Base-by-base conservation (phyloP, 2,329 filamentous ascomycete species). In the Penicillium sclerotiorum region DNA sequence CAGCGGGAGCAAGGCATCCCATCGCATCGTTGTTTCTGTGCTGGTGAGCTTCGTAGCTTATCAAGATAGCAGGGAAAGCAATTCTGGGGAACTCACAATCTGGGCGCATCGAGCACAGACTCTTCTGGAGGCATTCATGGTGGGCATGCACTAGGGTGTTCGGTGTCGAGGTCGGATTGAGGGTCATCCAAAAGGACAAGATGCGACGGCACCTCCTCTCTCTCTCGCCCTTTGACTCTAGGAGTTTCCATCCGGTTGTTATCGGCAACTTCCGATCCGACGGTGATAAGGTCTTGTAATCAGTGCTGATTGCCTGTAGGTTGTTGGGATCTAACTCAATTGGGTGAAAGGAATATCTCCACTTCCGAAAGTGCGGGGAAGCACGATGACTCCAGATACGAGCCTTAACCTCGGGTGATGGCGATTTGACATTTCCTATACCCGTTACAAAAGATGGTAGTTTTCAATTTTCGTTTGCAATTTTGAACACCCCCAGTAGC, bases 21-120 rank as follows among this genome's bases (percentile, higher is more conserved):
- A 28, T 65, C 62, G 47, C 63, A 66, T 46, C 60, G 56, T 57
- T 66, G 63, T 57, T 66, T 66, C 60, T 61, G 20, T n/a, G 36
- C 48, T 25, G 25, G 30, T 35, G 18, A 50, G 43, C 23, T 4
- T 17, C 8, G 11, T 18, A 5, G 23, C 4, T 27, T 8, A n/a
- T 13, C 4, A n/a, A 12, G 8, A 21, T 15, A 8, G 3, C 13
- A 15, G 21, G 38, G 12, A 25, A n/a, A n/a, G n/a, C n/a, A n/a
- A n/a, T n/a, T n/a, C n/a, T n/a, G n/a, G n/a, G n/a, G n/a, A n/a
- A n/a, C 55, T 47, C 6, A 55, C 55, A 21, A 57, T 55, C 4
- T 47, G 55, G 12, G 55, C 47, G 32, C 55, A 57, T 20, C 49
- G 52, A 44, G 52, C 55, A 53, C 55, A 57, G 45, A 57, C 55